A percentile compares a stretch with the other conserved stretches of the same genome.
phyloP scores from a whole-genome alignment of 2,329 filamentous ascomycete species.

The Sporothrix mexicana region DNA sequence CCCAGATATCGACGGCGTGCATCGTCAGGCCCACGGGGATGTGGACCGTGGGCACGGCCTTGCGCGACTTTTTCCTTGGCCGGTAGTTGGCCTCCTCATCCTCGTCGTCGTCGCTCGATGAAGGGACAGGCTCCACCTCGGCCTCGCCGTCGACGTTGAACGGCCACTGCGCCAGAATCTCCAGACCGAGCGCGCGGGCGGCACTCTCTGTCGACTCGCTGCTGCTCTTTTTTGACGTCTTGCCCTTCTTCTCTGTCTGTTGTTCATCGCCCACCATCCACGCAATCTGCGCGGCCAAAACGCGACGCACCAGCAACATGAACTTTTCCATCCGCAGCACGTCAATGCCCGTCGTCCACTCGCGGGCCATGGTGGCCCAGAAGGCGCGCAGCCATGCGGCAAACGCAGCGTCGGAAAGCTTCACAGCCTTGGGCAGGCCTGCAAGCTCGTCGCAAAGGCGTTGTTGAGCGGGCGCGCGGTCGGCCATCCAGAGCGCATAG shows the following conservation, averaged over 20 bases:
- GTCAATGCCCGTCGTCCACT: constrained; percentile 74
- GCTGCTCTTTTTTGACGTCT: constrained; percentile 33
- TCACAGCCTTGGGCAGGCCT: constrained; percentile 52
- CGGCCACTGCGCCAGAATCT: constrained; percentile 50
- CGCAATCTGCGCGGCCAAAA: constrained; percentile 72
- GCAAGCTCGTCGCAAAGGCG: constrained; percentile 79
- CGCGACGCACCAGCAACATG: constrained; percentile 79
- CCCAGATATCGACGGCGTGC: constrained; percentile 88
- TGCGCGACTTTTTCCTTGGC: constrained; percentile 39
- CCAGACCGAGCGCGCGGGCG: constrained; percentile 49
- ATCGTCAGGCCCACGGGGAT: constrained; percentile 84
- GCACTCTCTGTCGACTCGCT: constrained; percentile 37
- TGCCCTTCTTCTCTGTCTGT: constrained; percentile 42
- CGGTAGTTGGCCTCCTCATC: constrained; percentile 51
- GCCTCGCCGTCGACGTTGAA: constrained; percentile 45
- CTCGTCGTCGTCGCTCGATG: constrained; percentile 46
- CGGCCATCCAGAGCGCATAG: constrained; percentile 92
- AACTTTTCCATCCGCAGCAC: constrained; percentile 90
- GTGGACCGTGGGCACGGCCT: constrained; percentile 43
- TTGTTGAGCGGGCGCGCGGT: constrained; percentile 87
- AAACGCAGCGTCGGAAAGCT: constrained; percentile 58
- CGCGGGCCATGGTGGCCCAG: constrained; percentile 71
- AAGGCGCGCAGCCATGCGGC: constrained; percentile 65
- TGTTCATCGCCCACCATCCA: constrained; percentile 46
- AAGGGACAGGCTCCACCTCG: constrained; percentile 46